Conservation (phyloP, 805 yeast genomes). For the Wickerhamomyces pijperi region DNA sequence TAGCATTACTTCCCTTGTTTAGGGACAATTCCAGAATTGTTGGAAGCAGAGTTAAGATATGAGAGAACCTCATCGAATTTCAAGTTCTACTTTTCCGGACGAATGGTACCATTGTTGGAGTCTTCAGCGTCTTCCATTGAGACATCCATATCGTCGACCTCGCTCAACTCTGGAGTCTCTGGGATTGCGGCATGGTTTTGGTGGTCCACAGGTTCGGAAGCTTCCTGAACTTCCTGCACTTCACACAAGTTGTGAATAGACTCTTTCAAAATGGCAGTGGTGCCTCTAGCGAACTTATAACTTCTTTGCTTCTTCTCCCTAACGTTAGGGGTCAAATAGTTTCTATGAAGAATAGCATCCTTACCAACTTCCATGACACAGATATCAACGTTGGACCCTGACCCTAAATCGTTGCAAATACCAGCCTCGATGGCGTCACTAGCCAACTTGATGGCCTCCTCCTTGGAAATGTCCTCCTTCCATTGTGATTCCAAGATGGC, state of each 20-base stretch:
- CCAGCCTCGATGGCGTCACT: slow-evolving; percentile 94
- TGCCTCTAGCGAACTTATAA: slow-evolving; percentile 83
- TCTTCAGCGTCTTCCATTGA: no score
- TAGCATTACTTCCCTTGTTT: no score
- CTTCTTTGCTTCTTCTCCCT: slow-evolving; percentile 73
- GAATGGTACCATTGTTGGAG: no score
- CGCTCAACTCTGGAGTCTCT: no score
- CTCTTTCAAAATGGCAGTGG: slow-evolving; percentile 77
- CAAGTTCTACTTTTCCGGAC: no score
- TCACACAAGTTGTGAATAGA: slow-evolving; percentile 55
- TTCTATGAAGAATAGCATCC: slow-evolving; percentile 77
- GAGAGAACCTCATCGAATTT: no score
- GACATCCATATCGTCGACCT: no score
- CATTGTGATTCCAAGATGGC: slow-evolving; percentile 88
- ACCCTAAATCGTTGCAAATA: slow-evolving; percentile 97
- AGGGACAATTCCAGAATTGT: no score
- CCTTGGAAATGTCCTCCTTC: slow-evolving; percentile 67
- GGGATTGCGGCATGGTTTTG: no score
- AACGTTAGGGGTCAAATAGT: slow-evolving; percentile 83
- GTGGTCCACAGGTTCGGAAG: no score
- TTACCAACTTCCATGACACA: slow-evolving; percentile 94
- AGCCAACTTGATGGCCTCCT: slow-evolving; percentile 86
- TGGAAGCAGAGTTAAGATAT: no score
- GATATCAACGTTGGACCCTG: slow-evolving; percentile 95
- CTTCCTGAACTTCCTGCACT: slow-evolving; percentile 55